A percentile compares a stretch with the other conserved stretches of the same genome.
phyloP scores from a whole-genome alignment of 257 asterid genomes.

The Fraxinus quadrangulata region DNA sequence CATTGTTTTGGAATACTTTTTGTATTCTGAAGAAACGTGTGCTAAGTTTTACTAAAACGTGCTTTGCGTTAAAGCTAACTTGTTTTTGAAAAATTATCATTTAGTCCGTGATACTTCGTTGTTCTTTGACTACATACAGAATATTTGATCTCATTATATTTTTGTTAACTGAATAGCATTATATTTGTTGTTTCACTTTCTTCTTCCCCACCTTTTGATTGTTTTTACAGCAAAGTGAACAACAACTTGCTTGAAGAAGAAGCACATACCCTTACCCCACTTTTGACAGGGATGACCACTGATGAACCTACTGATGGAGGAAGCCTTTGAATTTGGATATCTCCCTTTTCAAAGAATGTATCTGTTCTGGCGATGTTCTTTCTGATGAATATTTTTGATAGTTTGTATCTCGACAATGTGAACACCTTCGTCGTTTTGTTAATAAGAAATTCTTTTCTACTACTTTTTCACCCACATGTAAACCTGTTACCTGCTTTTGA shows the following conservation, averaged over 20 bases:
- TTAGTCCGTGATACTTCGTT: background rate
- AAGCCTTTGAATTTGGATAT: background rate
- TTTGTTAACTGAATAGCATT: background rate
- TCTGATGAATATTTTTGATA: slow-evolving; percentile 1
- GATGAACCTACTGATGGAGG: slow-evolving; percentile 3
- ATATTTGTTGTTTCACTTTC: background rate
- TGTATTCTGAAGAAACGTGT: background rate
- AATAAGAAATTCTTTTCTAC: background rate
- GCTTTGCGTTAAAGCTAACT: background rate
- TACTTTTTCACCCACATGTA: background rate
- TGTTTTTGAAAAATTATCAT: background rate
- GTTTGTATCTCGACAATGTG: background rate
- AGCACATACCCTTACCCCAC: background rate
- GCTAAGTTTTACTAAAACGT: background rate
- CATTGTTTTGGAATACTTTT: background rate
- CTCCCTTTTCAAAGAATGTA: slow-evolving; percentile 1
- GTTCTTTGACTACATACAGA: background rate
- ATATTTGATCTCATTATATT: background rate
- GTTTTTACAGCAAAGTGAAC: slow-evolving; percentile 1
- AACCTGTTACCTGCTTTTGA: background rate
- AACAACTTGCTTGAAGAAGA: background rate
- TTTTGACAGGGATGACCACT: background rate
- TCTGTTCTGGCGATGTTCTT: background rate
- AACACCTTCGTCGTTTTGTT: background rate
- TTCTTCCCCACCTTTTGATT: background rate